Evolutionary conservation across 2,329 filamentous ascomycete genomes (phyloP).

Genomic region (Incumbomyces lentus): DNA sequence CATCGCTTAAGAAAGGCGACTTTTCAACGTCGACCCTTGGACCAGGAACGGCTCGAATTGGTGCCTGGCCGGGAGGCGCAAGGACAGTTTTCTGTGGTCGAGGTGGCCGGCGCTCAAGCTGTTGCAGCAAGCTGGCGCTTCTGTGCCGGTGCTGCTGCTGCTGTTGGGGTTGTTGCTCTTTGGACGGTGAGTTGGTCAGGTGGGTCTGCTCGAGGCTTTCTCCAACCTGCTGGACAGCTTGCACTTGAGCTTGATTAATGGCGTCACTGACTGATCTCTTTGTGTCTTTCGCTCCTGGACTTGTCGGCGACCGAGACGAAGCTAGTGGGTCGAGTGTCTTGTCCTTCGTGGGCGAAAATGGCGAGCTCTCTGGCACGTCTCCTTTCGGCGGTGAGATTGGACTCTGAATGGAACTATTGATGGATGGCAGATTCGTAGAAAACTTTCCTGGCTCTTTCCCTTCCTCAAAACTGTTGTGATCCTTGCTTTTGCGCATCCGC

Average conservation of each 20-base stretch:
- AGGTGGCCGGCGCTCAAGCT: background rate
- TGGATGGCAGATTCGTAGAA: conserved; percentile 16
- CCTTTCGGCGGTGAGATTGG: conserved; percentile 6
- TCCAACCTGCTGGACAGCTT: conserved; percentile 15
- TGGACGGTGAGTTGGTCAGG: background rate
- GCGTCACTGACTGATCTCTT: conserved; percentile 17
- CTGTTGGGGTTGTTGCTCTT: conserved; percentile 6
- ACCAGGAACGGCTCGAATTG: conserved; percentile 15
- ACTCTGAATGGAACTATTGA: conserved; percentile 10
- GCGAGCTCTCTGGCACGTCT: conserved; percentile 8
- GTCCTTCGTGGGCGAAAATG: conserved; percentile 13
- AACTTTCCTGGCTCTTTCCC: conserved; percentile 18
- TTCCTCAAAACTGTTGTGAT: conserved; percentile 23
- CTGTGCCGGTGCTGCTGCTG: conserved; percentile 3
- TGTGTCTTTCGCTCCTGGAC: background rate
- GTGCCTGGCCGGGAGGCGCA: conserved; percentile 17
- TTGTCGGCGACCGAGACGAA: background rate
- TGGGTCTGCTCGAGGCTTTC: conserved; percentile 16
- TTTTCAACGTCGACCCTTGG: conserved; percentile 16
- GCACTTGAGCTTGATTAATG: conserved; percentile 16
- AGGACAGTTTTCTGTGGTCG: conserved; percentile 10
- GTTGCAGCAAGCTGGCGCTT: background rate
- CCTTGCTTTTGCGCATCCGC: conserved; percentile 28
- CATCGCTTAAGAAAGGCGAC: conserved; percentile 21
- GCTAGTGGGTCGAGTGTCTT: conserved; percentile 13